Evolutionary conservation across 345 rosid species (phyloP).

Genomic region (Corymbia maculata): DNA sequence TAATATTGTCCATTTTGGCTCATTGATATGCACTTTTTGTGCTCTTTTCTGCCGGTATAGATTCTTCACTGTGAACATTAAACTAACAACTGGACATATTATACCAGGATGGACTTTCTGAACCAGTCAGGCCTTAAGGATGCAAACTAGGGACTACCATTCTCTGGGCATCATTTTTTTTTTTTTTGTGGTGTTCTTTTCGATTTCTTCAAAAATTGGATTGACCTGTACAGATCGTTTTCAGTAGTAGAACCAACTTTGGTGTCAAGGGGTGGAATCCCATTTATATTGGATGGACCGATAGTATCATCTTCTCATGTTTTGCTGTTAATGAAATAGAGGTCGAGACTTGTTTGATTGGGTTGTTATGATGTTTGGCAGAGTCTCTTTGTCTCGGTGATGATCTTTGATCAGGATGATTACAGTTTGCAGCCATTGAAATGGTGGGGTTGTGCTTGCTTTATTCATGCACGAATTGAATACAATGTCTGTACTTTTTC

Average conservation of each 20-base stretch:
- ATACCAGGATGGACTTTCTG: neutral
- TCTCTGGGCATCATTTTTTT: neutral
- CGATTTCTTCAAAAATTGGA: neutral
- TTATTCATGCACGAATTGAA: neutral
- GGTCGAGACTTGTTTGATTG: neutral
- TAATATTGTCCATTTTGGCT: neutral
- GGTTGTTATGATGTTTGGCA: neutral
- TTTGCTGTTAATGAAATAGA: neutral
- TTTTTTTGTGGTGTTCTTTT: too few species aligned
- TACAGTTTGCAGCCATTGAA: too few species aligned
- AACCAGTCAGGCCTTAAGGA: neutral
- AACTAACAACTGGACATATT: neutral
- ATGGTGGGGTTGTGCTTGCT: neutral
- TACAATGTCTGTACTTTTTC: neutral
- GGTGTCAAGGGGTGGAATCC: neutral
- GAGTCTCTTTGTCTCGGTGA: neutral
- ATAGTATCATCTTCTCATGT: neutral
- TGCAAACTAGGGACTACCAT: neutral
- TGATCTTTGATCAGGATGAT: neutral
- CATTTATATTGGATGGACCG: neutral
- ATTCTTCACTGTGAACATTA: neutral
- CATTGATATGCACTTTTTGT: neutral
- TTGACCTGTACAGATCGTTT: neutral
- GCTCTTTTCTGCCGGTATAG: neutral
- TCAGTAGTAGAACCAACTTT: neutral